phyloP scores from a whole-genome alignment of 2,329 filamentous ascomycete species.

The Cordyceps tenuipes region DNA sequence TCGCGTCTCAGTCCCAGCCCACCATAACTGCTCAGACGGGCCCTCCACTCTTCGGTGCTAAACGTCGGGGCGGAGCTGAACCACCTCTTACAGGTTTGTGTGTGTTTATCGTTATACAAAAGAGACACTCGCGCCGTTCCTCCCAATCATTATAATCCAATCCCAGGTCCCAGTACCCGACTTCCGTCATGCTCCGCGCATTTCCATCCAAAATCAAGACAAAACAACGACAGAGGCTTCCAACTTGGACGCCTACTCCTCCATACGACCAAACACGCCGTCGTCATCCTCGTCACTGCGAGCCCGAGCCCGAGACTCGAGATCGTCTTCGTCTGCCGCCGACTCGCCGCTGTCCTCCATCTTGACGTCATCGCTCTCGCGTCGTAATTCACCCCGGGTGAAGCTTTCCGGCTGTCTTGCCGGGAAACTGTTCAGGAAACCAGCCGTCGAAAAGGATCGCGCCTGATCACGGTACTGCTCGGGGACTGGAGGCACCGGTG shows the following conservation, averaged over 20 bases:
- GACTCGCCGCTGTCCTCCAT: slow-evolving; percentile 59
- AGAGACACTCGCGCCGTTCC: slow-evolving; percentile 30
- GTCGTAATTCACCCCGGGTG: slow-evolving; percentile 49
- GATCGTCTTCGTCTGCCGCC: slow-evolving; percentile 59
- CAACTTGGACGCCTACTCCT: slow-evolving; percentile 54
- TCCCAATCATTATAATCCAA: slow-evolving; percentile 24
- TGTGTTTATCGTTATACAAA: slow-evolving; percentile 41
- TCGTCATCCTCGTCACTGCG: slow-evolving; percentile 86
- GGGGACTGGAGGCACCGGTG: slow-evolving; percentile 81
- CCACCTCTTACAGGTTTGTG: slow-evolving; percentile 41
- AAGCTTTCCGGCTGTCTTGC: slow-evolving; percentile 56
- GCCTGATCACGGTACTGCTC: slow-evolving; percentile 64
- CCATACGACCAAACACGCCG: slow-evolving; percentile 93
- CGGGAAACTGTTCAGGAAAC: slow-evolving; percentile 56
- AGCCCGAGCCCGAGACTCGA: slow-evolving; percentile 50
- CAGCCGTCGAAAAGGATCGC: slow-evolving; percentile 47
- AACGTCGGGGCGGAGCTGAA: slow-evolving; percentile 56
- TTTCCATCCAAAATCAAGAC: slow-evolving; percentile 13
- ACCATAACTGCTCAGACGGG: slow-evolving; percentile 20
- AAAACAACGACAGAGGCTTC: slow-evolving; percentile 16
- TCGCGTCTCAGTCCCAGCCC: slow-evolving; percentile 26
- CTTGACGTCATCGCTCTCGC: slow-evolving; percentile 50
- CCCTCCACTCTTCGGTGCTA: slow-evolving; percentile 61
- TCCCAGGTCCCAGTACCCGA: slow-evolving; percentile 19
- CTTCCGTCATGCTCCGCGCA: slow-evolving; percentile 19